Base-by-base conservation (phyloP, 2,329 filamentous ascomycete genomes). In the Lachnellula suecica region DNA sequence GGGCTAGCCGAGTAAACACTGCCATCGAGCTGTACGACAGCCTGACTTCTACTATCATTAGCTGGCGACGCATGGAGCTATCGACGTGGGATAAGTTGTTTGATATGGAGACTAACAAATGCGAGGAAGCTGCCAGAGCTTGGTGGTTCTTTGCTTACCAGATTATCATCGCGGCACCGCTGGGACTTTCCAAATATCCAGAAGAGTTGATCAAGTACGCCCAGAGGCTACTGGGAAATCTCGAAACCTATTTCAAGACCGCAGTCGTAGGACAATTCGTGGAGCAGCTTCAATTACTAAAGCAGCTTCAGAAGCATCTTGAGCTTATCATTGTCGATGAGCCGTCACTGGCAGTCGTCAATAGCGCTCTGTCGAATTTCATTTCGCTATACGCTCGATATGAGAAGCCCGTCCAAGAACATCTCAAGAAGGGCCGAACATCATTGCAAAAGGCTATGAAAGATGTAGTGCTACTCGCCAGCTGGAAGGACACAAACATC, bases 131-230 rank as follows among this genome's bases (percentile, higher is more conserved):
- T 64, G 91, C 93, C 2, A 86, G 85, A 62, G 87, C 88, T 15
- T 99, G 94, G 94, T 99, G 92, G 87, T 99, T 97, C 63, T 81
- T 97, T 54, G 91, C 93, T 1, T 99, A 97, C 64, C 91, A 97
- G 70, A 90, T 87, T 4, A 83, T 96, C 38, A 81, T 99, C 60
- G 87, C 85, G 58, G 87, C 85, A 3, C 88, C 92, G 0, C 75
- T 89, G 49, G 79, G 82, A 19, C 78, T 93, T 54, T 74, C 81
- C 1, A 77, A 83, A 51, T 77, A 79, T 22, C 78, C 75, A 1
- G 71, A 80, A 20, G 80, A 85, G 43, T 71, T 95, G 52, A 73
- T 75, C 31, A 69, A 73, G 15, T 90, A 96, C 67, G 78, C 83
- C 0, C 77, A 80, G 53, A 82, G 84, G 44, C 77, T 97, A 8